Evolutionary conservation across 768 basidiomycete genomes (phyloP).

Genomic region (Lentinula boryana): DNA sequence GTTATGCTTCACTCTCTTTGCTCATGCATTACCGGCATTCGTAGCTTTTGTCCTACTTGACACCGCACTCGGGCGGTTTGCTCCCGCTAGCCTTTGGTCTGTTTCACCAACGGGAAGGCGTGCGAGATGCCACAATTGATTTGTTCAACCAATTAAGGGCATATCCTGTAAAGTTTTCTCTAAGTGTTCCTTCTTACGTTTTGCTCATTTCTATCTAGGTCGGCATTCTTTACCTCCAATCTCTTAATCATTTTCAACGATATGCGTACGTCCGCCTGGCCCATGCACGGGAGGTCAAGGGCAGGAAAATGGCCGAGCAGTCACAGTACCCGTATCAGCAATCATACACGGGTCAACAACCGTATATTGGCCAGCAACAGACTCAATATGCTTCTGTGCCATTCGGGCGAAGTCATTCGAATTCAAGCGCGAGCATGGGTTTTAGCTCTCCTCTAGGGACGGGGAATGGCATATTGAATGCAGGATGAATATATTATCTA

Average conservation of each 20-base stretch:
- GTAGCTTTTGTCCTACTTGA: slow-evolving; percentile 76
- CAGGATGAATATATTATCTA: background rate
- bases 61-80: slow-evolving; percentile 77
- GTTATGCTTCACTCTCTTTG: background rate
- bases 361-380: background rate
- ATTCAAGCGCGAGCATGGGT: slow-evolving; percentile 4
- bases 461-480: background rate
- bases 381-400: background rate
- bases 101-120: slow-evolving; percentile 77
- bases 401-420: slow-evolving; percentile 3
- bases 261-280: slow-evolving; percentile 85
- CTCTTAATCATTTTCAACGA: slow-evolving; percentile 84
- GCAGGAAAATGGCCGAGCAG: background rate
- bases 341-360: background rate
- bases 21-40: slow-evolving; percentile 1
- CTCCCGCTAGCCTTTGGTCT: slow-evolving; percentile 83
- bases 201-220: slow-evolving; percentile 39
- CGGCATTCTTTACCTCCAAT: slow-evolving; percentile 69
- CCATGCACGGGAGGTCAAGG: slow-evolving; percentile 45
- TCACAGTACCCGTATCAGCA: background rate
- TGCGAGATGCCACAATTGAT: slow-evolving; percentile 78
- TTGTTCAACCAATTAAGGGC: slow-evolving; percentile 75
- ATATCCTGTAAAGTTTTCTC: slow-evolving; percentile 55
- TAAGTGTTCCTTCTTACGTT: background rate
- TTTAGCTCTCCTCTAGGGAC: background rate